These are phyloP conservation scores for Suillus brevipes DNA, from an alignment of 768 basidiomycete species.

Conservation along the genomic window DNA sequence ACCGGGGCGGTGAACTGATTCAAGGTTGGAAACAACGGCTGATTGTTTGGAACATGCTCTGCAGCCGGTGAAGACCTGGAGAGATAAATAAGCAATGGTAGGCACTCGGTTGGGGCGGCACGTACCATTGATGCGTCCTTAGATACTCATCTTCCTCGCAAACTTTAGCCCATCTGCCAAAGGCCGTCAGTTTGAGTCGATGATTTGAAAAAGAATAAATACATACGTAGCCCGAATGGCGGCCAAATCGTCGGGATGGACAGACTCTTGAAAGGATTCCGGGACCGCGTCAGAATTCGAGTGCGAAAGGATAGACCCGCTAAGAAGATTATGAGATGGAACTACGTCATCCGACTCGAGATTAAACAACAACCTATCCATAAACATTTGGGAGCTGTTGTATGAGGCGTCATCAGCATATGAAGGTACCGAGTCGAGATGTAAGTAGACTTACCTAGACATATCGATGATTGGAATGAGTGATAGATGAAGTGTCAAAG, in stretches of 20 bases:
- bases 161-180: background rate
- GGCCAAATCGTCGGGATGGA: background rate
- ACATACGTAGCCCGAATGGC: background rate
- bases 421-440: background rate
- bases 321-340: background rate
- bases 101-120: background rate
- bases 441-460: background rate
- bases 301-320: background rate
- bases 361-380: background rate
- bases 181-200: background rate
- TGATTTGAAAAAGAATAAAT: background rate
- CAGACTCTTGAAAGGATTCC: background rate
- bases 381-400: background rate
- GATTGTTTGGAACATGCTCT: background rate
- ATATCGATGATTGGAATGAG: background rate
- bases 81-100: background rate
- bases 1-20: background rate
- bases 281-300: background rate
- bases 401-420: background rate
- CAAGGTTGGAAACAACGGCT: background rate
- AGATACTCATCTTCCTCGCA: background rate
- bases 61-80: background rate
- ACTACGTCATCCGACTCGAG: no score
- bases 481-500: background rate
- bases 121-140: background rate